Evolutionary conservation across 2,329 filamentous ascomycete species (phyloP).

Genomic region (Sporothrix curviconia): DNA sequence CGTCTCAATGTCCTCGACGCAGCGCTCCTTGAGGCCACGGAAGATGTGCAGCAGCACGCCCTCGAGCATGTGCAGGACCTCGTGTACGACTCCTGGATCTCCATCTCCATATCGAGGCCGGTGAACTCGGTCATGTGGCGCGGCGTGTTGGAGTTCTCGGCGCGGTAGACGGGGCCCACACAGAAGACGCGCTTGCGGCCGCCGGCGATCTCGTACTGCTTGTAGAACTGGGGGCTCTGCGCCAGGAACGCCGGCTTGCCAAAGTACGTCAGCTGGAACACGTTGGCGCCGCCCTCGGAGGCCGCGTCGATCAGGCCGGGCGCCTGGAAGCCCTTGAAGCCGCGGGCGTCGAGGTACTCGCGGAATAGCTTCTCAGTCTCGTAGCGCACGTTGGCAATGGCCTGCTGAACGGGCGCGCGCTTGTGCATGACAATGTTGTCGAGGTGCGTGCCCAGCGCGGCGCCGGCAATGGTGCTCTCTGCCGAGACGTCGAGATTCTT

Average conservation of each 20-base stretch:
- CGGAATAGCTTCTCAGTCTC: constrained; percentile 36
- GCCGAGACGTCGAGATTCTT: constrained; percentile 27
- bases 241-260: constrained; percentile 73
- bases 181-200: constrained; percentile 72
- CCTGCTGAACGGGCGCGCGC: constrained; percentile 82
- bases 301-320: constrained; percentile 85
- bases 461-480: constrained; percentile 51
- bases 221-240: constrained; percentile 79
- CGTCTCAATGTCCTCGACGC: constrained; percentile 64
- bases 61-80: constrained; percentile 67
- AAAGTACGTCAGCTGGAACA: constrained; percentile 88
- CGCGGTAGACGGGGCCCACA: constrained; percentile 74
- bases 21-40: constrained; percentile 61
- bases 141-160: constrained; percentile 80
- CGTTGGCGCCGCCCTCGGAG: constrained; percentile 86
- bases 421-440: constrained; percentile 93
- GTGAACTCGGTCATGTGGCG: constrained; percentile 86
- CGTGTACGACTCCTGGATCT: constrained; percentile 72
- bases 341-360: constrained; percentile 62
- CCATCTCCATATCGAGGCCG: constrained; percentile 85
- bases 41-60: constrained; percentile 73
- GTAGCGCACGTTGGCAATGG: constrained; percentile 54
- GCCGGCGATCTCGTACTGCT: constrained; percentile 78
- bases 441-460: constrained; percentile 75
- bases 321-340: constrained; percentile 80